Evolutionary conservation across 352 stramenopile species (phyloP).

Genomic region (Phytopythium cucurbitacearum): DNA sequence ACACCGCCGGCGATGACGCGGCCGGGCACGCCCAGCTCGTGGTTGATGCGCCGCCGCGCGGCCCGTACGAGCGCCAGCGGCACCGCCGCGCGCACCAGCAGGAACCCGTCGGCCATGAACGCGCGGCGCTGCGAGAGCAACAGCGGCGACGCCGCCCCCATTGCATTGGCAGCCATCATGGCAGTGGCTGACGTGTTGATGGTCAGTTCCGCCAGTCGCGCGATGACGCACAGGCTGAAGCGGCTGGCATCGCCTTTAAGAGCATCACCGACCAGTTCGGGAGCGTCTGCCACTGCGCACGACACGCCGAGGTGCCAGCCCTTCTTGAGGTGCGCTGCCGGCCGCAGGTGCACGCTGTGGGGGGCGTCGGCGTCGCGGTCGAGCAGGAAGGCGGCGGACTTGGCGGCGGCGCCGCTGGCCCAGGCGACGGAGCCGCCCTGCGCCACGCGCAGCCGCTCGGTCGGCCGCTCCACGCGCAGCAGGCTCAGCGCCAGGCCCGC

Average conservation of each 20-base stretch:
- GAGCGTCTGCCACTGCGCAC: conserved; percentile 4
- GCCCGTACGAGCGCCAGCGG: conserved; percentile 49
- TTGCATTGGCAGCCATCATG: conserved; percentile 16
- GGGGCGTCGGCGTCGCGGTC: conserved; percentile 25
- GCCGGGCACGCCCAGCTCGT: conserved; percentile 65
- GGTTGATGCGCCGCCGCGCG: conserved; percentile 62
- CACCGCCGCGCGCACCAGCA: conserved; percentile 62
- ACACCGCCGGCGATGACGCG: conserved; percentile 73
- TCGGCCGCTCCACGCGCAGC: conserved; percentile 56
- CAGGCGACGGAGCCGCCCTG: conserved; percentile 62
- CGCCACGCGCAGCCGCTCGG: conserved; percentile 77
- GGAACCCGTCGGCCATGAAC: conserved; percentile 74
- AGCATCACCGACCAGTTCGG: conserved; percentile 48
- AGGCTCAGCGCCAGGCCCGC: conserved; percentile 36
- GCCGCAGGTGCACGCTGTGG: conserved; percentile 38
- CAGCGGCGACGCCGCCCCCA: conserved; percentile 26
- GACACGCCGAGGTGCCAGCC: conserved; percentile 61
- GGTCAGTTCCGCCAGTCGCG: conserved; percentile 37
- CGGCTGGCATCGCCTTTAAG: conserved; percentile 33
- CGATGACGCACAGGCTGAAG: conserved; percentile 47
- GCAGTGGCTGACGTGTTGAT: conserved; percentile 24
- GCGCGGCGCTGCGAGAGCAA: conserved; percentile 51
- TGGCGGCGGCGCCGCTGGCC: conserved; percentile 47
- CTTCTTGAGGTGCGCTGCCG: conserved; percentile 70
- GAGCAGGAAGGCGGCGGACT: conserved; percentile 64